Evolutionary conservation across 2,329 filamentous ascomycete genomes (phyloP), one percentile per base, ranked within the genome.

Genomic region (Sporothrix sp.): DNA sequence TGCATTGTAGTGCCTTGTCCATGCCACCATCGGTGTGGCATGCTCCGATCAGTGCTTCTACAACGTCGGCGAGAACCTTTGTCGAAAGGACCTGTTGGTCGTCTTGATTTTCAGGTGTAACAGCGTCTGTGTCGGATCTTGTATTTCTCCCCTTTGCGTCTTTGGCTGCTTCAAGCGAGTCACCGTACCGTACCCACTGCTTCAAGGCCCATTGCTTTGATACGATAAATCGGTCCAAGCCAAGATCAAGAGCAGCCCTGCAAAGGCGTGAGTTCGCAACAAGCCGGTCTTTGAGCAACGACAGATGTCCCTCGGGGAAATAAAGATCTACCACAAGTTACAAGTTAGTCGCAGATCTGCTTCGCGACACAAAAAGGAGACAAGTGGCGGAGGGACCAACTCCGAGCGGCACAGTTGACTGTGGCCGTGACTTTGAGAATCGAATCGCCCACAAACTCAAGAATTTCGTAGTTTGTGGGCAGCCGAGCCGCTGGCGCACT

Each of bases 371-470:
- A 20, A 11, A 25, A 32, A 21, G 13, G 27, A 53, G 13, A 21
- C 48, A 27, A 40, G 16, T 3, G 21, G 13, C 27, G 10, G 4
- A 25, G 2, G 4, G 36, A 65, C 74, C 64, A 62, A 79, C 77
- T 62, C 20, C 72, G 64, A 0, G 73, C 71, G 16, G 71, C 68
- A 3, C 90, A 71, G 50, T 88, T 82, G 1, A 87, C 63, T 0
- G 81, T 79, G 0, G 84, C 74, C 42, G 78, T 79, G 51, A 84
- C 78, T 60, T 97, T 97, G 33, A 97, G 71, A 2, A 95, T 72
- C 0, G 81, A 81, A 60, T 97, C 91, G 0, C 93, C 93, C 0
- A 96, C 68, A 58, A 94, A 94, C 62, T 97, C 93, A 0, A 95
- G 70, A 3, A 85, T 74, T 59, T 97, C 85, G 61, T 96, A 96